These are phyloP conservation scores for Mollisiaceae sp. DNA, from an alignment of 2,329 filamentous ascomycete species.

Conservation along the genomic window DNA sequence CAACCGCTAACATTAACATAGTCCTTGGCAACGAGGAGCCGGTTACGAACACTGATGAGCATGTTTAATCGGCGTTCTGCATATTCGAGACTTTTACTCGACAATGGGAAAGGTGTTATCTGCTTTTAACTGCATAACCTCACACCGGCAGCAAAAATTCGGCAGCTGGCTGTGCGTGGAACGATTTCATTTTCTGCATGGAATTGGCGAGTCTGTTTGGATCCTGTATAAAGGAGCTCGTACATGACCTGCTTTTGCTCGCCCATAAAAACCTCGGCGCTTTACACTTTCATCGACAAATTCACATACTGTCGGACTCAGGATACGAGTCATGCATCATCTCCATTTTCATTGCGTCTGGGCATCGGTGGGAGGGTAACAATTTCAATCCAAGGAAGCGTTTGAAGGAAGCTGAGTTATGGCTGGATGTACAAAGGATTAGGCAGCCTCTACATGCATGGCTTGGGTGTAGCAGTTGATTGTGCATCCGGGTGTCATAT, in stretches of 20 bases:
- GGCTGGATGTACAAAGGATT: slow-evolving; percentile 10
- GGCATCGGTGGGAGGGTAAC: slow-evolving; percentile 11
- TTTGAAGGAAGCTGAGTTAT: neutral
- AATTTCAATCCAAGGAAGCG: neutral
- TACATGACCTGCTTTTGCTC: slow-evolving; percentile 13
- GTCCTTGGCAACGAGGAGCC: slow-evolving; percentile 62
- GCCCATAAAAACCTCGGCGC: slow-evolving; percentile 10
- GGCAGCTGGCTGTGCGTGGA: slow-evolving; percentile 37
- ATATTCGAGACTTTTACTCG: slow-evolving; percentile 29
- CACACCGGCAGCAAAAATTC: slow-evolving; percentile 25
- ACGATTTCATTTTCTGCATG: slow-evolving; percentile 28
- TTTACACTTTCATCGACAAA: slow-evolving; percentile 9
- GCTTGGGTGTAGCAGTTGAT: slow-evolving; percentile 23
- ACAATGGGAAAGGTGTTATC: slow-evolving; percentile 40
- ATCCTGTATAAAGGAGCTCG: slow-evolving; percentile 28
- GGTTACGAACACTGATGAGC: slow-evolving; percentile 56
- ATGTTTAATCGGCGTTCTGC: slow-evolving; percentile 38
- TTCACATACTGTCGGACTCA: slow-evolving; percentile 11
- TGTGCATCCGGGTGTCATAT: slow-evolving; percentile 27
- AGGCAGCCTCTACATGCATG: slow-evolving; percentile 19
- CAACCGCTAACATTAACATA: slow-evolving; percentile 42
- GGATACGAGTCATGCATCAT: slow-evolving; percentile 5
- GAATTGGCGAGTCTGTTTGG: slow-evolving; percentile 23
- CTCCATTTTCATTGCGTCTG: slow-evolving; percentile 26
- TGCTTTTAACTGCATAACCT: slow-evolving; percentile 36